A percentile compares a stretch with the other conserved stretches of the same genome.
These are phyloP conservation scores for Podaxis sp. DNA, from an alignment of 768 basidiomycete genomes.

Conservation along the genomic window DNA sequence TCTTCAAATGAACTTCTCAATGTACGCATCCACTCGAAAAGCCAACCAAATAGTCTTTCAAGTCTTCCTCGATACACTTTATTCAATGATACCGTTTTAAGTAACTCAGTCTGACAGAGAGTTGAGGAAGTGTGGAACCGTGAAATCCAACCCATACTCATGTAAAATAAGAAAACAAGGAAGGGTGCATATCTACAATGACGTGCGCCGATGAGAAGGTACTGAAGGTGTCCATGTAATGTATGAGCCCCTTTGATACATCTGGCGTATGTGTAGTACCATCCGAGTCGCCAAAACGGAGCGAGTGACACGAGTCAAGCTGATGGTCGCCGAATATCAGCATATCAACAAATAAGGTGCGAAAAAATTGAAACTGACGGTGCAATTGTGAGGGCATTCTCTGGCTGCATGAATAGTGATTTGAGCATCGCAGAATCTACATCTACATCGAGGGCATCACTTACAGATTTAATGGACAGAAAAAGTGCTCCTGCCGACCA, in stretches of 20 bases:
- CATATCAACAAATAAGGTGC: too few species aligned
- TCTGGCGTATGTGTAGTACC: background rate
- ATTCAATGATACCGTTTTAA: too few species aligned
- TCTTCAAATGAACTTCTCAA: too few species aligned
- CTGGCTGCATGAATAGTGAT: background rate
- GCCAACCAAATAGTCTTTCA: too few species aligned
- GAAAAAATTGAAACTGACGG: background rate
- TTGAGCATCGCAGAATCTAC: background rate
- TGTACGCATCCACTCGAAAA: too few species aligned
- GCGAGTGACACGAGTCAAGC: background rate
- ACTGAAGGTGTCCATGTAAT: background rate
- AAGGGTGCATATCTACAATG: background rate
- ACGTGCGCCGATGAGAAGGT: background rate
- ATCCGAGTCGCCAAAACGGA: background rate
- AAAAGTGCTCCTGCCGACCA: background rate
- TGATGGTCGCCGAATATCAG: background rate
- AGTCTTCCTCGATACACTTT: too few species aligned
- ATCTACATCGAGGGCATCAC: background rate
- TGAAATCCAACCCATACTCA: constrained; percentile 63
- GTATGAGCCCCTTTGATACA: background rate
- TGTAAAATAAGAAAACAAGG: constrained; percentile 29
- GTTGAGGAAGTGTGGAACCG: constrained; percentile 50
- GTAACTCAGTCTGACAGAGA: background rate
- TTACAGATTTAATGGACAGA: background rate
- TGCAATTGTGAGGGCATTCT: background rate